Percentiles rank a stretch among this genome's conserved stretches.
Evolutionary conservation across 1,139 yeast species (phyloP).

Genomic region (Suhomyces atakaporum): DNA sequence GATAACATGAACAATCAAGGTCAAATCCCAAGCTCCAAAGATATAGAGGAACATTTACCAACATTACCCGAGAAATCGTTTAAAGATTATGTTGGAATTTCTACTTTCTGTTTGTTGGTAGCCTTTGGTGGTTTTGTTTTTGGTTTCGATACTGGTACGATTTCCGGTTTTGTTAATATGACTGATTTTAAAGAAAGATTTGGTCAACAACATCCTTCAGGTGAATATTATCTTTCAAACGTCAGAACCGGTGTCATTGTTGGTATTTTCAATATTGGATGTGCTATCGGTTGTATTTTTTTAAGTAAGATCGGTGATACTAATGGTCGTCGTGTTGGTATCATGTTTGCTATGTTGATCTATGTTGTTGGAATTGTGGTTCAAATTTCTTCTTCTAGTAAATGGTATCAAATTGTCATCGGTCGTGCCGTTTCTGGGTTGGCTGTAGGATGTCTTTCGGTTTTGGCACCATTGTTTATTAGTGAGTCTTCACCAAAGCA

Average conservation of each 20-base stretch:
- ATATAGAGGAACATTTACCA: slow-evolving; percentile 19
- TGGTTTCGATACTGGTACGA: slow-evolving; percentile 33
- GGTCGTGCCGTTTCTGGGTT: slow-evolving; percentile 47
- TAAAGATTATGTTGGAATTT: slow-evolving; percentile 21
- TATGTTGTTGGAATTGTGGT: slow-evolving; percentile 26
- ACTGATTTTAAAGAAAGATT: slow-evolving; percentile 22
- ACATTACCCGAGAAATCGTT: slow-evolving; percentile 30
- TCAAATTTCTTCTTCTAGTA: slow-evolving; percentile 23
- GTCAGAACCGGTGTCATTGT: slow-evolving; percentile 47
- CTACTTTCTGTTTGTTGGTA: slow-evolving; percentile 23
- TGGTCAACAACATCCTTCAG: slow-evolving; percentile 20
- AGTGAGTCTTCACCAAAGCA: slow-evolving; percentile 28
- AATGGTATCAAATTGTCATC: slow-evolving; percentile 49
- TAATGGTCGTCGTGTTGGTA: slow-evolving; percentile 26
- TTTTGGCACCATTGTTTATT: slow-evolving; percentile 27
- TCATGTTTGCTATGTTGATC: slow-evolving; percentile 24
- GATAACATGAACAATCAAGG: slow-evolving; percentile 12
- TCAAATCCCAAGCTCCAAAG: slow-evolving; percentile 12
- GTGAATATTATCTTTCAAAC: slow-evolving; percentile 36
- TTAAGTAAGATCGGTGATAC: slow-evolving; percentile 24
- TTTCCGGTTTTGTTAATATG: slow-evolving; percentile 33
- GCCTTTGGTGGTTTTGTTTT: slow-evolving; percentile 31
- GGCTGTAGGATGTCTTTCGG: slow-evolving; percentile 27
- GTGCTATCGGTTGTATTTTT: slow-evolving; percentile 27
- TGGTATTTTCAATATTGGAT: slow-evolving; percentile 28